Evolutionary conservation across 163 green algal species (phyloP).

Genomic region (Trebouxiophyceae sp.): DNA sequence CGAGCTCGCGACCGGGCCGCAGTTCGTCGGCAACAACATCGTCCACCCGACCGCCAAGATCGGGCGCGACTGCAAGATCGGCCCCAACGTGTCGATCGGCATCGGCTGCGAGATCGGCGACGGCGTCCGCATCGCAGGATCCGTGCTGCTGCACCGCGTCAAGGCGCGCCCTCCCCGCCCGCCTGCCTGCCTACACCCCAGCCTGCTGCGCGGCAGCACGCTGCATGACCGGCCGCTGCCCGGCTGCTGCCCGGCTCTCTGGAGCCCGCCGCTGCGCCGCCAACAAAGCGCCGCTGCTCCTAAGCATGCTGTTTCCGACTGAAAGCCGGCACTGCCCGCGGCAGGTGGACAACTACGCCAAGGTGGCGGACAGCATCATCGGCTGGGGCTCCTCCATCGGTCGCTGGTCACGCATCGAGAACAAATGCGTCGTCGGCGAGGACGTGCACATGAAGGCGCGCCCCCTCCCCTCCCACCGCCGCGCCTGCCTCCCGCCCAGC

Average conservation of each 20-base stretch:
- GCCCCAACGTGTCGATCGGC: conserved; percentile 74
- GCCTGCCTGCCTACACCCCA: too few relatives aligned
- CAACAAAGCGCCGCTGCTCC: not conserved
- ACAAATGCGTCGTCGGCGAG: conserved; percentile 91
- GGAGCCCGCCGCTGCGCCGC: too few relatives aligned
- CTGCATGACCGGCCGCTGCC: too few relatives aligned
- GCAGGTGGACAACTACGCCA: conserved; percentile 77
- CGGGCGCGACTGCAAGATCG: conserved; percentile 56
- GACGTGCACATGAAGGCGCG: conserved; percentile 71
- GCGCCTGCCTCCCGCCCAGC: too few relatives aligned
- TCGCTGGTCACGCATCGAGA: conserved; percentile 81
- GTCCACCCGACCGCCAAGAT: conserved; percentile 72
- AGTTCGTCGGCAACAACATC: conserved; percentile 83
- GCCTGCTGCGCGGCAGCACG: too few relatives aligned
- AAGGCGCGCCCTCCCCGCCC: conserved; percentile 10
- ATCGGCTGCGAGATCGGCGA: conserved; percentile 74
- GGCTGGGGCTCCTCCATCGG: conserved; percentile 74
- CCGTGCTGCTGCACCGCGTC: conserved; percentile 83
- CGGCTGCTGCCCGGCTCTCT: too few relatives aligned
- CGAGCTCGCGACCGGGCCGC: conserved; percentile 48
- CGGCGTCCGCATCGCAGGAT: conserved; percentile 86
- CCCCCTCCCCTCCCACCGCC: too few relatives aligned
- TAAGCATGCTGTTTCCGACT: not conserved
- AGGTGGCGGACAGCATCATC: conserved; percentile 71
- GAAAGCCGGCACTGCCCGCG: not conserved